phyloP scores from a whole-genome alignment of 1,284 basidiomycete genomes.

The Ceratobasidium papillatum region DNA sequence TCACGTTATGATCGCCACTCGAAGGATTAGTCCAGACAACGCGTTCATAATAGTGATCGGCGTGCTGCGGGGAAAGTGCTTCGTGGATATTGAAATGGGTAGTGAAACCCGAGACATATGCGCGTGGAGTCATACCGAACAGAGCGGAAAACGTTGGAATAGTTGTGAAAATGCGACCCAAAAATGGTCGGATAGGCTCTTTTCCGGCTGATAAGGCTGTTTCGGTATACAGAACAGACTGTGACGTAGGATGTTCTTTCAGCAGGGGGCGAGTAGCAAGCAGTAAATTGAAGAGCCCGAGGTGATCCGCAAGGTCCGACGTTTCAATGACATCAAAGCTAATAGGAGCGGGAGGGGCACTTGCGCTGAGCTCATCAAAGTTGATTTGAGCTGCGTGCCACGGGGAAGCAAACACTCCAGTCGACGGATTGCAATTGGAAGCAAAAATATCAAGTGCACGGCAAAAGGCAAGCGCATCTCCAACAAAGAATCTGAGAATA shows the following conservation, averaged over 20 bases:
- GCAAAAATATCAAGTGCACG: background rate
- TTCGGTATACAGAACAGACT: slow-evolving; percentile 31
- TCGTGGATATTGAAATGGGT: slow-evolving; percentile 28
- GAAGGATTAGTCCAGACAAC: slow-evolving; percentile 25
- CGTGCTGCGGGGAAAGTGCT: background rate
- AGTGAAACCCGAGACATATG: slow-evolving; percentile 5
- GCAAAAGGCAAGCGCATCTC: slow-evolving; percentile 28
- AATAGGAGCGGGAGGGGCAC: background rate
- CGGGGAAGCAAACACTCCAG: background rate
- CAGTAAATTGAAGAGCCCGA: slow-evolving; percentile 25
- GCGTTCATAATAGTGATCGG: slow-evolving; percentile 20
- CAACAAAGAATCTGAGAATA: slow-evolving; percentile 3
- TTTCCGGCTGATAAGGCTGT: background rate
- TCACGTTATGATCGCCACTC: background rate
- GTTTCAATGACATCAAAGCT: slow-evolving; percentile 33
- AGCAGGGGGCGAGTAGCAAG: slow-evolving; percentile 3
- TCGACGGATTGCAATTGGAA: background rate
- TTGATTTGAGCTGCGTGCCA: slow-evolving; percentile 16
- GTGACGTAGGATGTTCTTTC: slow-evolving; percentile 4
- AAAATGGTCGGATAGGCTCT: background rate
- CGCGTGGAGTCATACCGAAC: slow-evolving; percentile 13
- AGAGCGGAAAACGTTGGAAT: slow-evolving; percentile 19
- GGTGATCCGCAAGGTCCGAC: slow-evolving; percentile 19
- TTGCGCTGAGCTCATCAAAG: background rate
- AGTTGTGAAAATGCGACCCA: slow-evolving; percentile 2